Evolutionary conservation across 148 eudicot genomes (phyloP).

Genomic region (Rhododendron henanense): DNA sequence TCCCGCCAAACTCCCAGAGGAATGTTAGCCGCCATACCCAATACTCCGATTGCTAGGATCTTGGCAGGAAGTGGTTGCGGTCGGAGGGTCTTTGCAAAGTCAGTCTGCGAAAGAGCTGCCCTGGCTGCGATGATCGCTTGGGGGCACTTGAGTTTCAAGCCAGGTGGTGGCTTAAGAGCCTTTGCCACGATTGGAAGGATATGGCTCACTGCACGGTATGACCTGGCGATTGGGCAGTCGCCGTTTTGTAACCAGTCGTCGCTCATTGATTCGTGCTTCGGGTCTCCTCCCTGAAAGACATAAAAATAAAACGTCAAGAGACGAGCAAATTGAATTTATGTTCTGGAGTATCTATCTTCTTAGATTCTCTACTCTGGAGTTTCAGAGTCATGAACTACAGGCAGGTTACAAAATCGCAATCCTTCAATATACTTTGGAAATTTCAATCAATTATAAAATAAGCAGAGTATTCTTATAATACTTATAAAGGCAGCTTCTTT

Average conservation of each 20-base stretch:
- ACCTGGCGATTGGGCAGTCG: slow-evolving; percentile 89
- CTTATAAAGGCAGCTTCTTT: neutral
- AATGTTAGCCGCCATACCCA: slow-evolving; percentile 91
- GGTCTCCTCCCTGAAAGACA: slow-evolving; percentile 55
- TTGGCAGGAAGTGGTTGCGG: slow-evolving; percentile 88
- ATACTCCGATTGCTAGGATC: slow-evolving; percentile 66
- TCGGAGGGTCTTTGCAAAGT: slow-evolving; percentile 80
- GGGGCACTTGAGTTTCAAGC: slow-evolving; percentile 71
- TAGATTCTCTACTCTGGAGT: neutral
- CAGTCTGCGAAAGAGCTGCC: slow-evolving; percentile 74
- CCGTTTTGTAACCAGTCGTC: slow-evolving; percentile 88
- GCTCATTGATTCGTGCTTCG: slow-evolving; percentile 78
- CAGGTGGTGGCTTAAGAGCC: slow-evolving; percentile 79
- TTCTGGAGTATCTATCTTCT: neutral
- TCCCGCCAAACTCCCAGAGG: slow-evolving; percentile 97
- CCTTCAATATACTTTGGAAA: neutral
- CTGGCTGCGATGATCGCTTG: slow-evolving; percentile 84
- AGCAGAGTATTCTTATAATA: neutral
- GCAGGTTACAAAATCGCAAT: neutral
- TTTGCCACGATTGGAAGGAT: slow-evolving; percentile 91
- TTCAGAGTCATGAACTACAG: neutral
- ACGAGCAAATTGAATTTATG: neutral
- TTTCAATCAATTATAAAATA: neutral
- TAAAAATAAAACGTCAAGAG: neutral
- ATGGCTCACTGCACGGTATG: slow-evolving; percentile 76